A percentile compares a stretch with the other conserved stretches of the same genome.
Evolutionary conservation across 306 rosid species (phyloP).

Genomic region (Citrullus colocynthis): DNA sequence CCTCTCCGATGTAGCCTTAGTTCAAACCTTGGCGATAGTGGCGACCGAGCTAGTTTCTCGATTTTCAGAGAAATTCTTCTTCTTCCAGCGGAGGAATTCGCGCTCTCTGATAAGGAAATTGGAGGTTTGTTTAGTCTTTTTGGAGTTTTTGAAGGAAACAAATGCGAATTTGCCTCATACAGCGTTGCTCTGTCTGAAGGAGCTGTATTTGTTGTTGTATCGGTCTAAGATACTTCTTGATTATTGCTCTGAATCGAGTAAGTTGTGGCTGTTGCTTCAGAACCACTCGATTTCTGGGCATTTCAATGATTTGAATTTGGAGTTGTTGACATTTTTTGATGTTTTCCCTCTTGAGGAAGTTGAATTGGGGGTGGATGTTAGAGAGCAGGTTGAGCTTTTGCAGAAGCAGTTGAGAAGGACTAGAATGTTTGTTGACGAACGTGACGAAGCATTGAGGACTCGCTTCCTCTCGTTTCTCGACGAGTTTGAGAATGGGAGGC

Average conservation of each 20-base stretch:
- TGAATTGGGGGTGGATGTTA: constrained; percentile 53
- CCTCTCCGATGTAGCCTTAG: constrained; percentile 49
- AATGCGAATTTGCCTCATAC: constrained; percentile 32
- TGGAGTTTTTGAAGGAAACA: constrained; percentile 49
- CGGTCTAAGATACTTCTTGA: constrained; percentile 86
- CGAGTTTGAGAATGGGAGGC: constrained; percentile 49
- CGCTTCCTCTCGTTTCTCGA: constrained; percentile 38
- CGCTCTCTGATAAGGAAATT: constrained; percentile 57
- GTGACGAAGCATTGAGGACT: constrained; percentile 44
- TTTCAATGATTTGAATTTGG: constrained; percentile 82
- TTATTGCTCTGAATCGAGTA: constrained; percentile 69
- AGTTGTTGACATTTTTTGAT: constrained; percentile 76
- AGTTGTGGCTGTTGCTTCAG: constrained; percentile 91
- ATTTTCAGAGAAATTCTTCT: constrained; percentile 33
- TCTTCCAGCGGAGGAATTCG: constrained; percentile 60
- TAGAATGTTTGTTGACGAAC: constrained; percentile 42
- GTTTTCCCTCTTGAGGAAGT: constrained; percentile 64
- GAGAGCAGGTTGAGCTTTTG: constrained; percentile 75
- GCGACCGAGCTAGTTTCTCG: constrained; percentile 42
- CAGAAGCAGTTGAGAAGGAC: constrained; percentile 52
- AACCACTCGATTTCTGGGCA: constrained; percentile 79
- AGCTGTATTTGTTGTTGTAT: constrained; percentile 62
- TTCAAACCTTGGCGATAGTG: constrained; percentile 50
- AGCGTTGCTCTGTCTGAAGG: constrained; percentile 63
- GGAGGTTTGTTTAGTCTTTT: constrained; percentile 45